Percentiles rank a stretch among this genome's conserved stretches.
Conservation (phyloP, 257 asterid species). For the Ilex aquifolium region DNA sequence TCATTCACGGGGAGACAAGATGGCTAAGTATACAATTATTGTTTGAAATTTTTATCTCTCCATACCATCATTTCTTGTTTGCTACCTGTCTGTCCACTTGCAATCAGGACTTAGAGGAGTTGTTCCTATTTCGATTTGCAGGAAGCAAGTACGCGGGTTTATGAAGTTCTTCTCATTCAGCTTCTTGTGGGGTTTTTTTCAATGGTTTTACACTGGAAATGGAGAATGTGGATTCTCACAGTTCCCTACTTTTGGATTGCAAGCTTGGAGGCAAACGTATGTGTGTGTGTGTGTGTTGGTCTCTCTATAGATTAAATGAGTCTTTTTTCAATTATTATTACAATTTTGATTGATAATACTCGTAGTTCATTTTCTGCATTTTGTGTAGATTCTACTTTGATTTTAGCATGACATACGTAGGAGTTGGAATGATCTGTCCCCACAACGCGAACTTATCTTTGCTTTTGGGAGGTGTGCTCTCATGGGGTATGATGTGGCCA, state of each 20-base stretch:
- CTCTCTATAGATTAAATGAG: too few relatives aligned
- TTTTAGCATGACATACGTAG: slow-evolving; percentile 84
- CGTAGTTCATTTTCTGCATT: slow-evolving; percentile 12
- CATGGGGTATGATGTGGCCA: slow-evolving; percentile 93
- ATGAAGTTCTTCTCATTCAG: slow-evolving; percentile 56
- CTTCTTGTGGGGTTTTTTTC: slow-evolving; percentile 75
- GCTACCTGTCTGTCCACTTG: not conserved
- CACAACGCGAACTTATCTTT: slow-evolving; percentile 77
- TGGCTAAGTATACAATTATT: slow-evolving; percentile 49
- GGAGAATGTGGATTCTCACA: slow-evolving; percentile 62
- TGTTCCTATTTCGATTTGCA: slow-evolving; percentile 21
- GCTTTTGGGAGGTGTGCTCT: slow-evolving; percentile 78
- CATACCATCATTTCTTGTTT: too few relatives aligned
- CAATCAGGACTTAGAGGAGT: not conserved
- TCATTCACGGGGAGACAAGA: slow-evolving; percentile 60
- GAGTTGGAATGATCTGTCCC: slow-evolving; percentile 93
- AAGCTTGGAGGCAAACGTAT: slow-evolving; percentile 76
- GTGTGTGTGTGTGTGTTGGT: not conserved
- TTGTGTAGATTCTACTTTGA: slow-evolving; percentile 73
- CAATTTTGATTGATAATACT: not conserved
- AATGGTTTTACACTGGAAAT: slow-evolving; percentile 75
- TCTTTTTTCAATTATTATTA: too few relatives aligned
- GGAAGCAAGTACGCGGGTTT: slow-evolving; percentile 74
- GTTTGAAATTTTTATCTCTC: not conserved
- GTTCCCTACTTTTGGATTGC: slow-evolving; percentile 85